These are phyloP conservation scores for Macadamia integrifolia DNA, from an alignment of 164 flowering plant genomes.

Conservation along the genomic window DNA sequence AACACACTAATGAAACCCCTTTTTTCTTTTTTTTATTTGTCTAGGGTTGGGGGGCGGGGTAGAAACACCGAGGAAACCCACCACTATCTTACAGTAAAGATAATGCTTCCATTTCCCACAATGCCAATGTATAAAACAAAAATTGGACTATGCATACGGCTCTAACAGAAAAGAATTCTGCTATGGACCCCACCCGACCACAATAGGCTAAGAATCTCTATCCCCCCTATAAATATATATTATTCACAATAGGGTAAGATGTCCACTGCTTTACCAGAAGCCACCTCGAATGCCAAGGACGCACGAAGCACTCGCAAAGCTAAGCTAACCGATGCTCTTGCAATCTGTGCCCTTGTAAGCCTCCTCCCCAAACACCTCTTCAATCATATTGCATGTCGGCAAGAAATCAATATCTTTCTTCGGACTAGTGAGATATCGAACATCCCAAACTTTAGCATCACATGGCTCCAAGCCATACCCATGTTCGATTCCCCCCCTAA, in stretches of 20 bases:
- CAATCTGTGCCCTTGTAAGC: conserved; percentile 26
- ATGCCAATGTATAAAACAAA: conserved; percentile 20
- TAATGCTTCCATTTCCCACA: conserved; percentile 18
- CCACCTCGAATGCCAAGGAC: not conserved
- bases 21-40: too few species aligned
- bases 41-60: not conserved
- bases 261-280: not conserved
- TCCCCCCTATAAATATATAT: too few species aligned
- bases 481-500: conserved; percentile 13
- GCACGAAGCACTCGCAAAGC: not conserved
- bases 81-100: conserved; percentile 22
- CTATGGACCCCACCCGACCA: not conserved
- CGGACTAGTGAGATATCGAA: conserved; percentile 27
- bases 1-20: too few species aligned
- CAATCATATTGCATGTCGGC: conserved; percentile 56
- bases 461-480: conserved; percentile 32
- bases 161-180: conserved; percentile 4
- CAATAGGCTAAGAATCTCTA: not conserved
- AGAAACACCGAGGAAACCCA: not conserved
- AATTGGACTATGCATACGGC: conserved; percentile 12
- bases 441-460: conserved; percentile 47
- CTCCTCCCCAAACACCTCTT: conserved; percentile 61
- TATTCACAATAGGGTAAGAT: too few species aligned
- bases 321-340: conserved; percentile 19
- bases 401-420: conserved; percentile 39